phyloP scores from a whole-genome alignment of 2,329 filamentous ascomycete species.

The Monosporascus sp. region DNA sequence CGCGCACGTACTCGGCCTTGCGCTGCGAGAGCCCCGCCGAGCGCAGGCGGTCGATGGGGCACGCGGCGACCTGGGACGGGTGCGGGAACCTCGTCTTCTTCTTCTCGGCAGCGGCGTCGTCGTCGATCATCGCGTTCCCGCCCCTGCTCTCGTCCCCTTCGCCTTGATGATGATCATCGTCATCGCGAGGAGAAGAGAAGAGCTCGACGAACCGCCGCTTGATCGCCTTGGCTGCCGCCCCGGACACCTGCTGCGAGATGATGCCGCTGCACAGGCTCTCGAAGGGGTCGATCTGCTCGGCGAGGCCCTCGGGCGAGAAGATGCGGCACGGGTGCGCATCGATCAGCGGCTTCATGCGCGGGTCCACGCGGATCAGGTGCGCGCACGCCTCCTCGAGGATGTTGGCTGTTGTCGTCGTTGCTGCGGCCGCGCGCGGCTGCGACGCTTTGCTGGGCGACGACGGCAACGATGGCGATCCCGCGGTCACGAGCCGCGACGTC shows the following conservation, averaged over 20 bases:
- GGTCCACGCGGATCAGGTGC: constrained; percentile 68
- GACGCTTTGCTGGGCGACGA: constrained; percentile 39
- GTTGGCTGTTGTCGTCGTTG: constrained; percentile 57
- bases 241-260: constrained; percentile 93
- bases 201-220: constrained; percentile 76
- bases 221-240: constrained; percentile 84
- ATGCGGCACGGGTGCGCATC: constrained; percentile 69
- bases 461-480: constrained; percentile 40
- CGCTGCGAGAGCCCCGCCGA: constrained; percentile 85
- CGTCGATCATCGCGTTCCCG: constrained; percentile 9
- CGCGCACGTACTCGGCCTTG: constrained; percentile 92
- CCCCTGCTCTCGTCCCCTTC: constrained; percentile 12
- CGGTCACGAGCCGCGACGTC: constrained; percentile 56
- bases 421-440: constrained; percentile 24
- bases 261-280: constrained; percentile 78
- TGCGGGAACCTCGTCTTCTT: constrained; percentile 56
- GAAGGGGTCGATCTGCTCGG: constrained; percentile 84
- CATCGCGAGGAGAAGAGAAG: constrained; percentile 44
- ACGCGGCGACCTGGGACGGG: constrained; percentile 64
- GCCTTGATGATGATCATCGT: constrained; percentile 7
- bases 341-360: constrained; percentile 65
- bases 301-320: constrained; percentile 77
- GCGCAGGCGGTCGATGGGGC: constrained; percentile 62
- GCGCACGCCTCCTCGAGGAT: constrained; percentile 70
- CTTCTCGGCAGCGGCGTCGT: constrained; percentile 2